Evolutionary conservation across 148 eudicot genomes (phyloP).

Genomic region (Fagopyrum esculentum): DNA sequence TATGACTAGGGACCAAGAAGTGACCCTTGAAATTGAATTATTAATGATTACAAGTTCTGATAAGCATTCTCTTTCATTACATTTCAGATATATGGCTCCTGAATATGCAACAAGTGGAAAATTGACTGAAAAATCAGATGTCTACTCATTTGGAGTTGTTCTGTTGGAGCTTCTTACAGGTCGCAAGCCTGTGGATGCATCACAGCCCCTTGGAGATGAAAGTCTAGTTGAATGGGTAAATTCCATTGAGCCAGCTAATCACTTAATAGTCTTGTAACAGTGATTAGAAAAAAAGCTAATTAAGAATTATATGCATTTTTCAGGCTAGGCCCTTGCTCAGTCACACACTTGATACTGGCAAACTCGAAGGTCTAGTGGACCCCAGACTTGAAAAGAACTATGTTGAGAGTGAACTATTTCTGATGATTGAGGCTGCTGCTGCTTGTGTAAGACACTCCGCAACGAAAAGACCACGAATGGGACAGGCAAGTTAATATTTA

Average conservation of each 20-base stretch:
- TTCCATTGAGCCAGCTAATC: background rate
- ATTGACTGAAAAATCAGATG: conserved; percentile 23
- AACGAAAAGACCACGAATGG: conserved; percentile 85
- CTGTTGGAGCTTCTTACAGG: conserved; percentile 22
- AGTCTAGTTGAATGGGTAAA: conserved; percentile 19
- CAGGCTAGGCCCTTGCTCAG: conserved; percentile 86
- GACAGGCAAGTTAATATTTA: conserved; percentile 64
- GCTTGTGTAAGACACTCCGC: conserved; percentile 88
- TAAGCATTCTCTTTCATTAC: background rate
- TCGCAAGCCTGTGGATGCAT: conserved; percentile 17
- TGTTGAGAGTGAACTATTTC: conserved; percentile 61
- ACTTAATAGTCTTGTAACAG: background rate
- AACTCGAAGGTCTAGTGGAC: conserved; percentile 65
- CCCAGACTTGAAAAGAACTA: conserved; percentile 55
- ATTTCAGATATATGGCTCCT: conserved; percentile 24
- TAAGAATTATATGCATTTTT: conserved; percentile 1
- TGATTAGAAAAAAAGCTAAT: background rate
- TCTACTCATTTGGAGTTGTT: conserved; percentile 22
- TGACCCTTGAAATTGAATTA: background rate
- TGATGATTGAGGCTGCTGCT: conserved; percentile 89
- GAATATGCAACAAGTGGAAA: conserved; percentile 14
- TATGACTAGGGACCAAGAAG: background rate
- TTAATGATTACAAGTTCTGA: background rate
- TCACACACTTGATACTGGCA: conserved; percentile 58
- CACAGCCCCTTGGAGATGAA: conserved; percentile 19